Conservation (phyloP, 106 monocot genomes). For the Dendrobium nobile region DNA sequence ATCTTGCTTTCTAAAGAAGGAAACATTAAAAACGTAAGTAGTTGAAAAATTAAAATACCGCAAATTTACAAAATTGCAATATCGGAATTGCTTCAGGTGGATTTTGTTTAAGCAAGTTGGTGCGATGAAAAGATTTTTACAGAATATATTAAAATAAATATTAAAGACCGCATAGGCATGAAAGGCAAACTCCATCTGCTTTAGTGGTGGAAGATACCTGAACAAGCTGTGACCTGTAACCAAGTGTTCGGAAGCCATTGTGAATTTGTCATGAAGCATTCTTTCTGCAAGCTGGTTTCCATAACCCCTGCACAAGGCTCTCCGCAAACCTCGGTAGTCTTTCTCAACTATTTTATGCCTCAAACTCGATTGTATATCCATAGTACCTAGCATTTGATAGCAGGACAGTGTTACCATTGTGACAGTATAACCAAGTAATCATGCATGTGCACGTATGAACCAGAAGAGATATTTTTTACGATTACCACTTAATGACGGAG, state of each 20-base stretch:
- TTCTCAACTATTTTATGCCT: slow-evolving; percentile 21
- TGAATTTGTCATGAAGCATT: slow-evolving; percentile 54
- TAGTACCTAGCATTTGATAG: slow-evolving; percentile 34
- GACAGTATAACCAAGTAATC: neutral
- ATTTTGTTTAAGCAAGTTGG: too few relatives aligned
- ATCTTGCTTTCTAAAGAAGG: too few relatives aligned
- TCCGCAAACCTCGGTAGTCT: slow-evolving; percentile 64
- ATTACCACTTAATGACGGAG: neutral
- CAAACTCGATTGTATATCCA: slow-evolving; percentile 48
- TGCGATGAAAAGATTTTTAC: too few relatives aligned
- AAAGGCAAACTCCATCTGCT: neutral
- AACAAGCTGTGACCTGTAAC: slow-evolving; percentile 81
- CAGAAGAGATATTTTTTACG: neutral
- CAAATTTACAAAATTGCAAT: neutral
- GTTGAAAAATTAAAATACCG: too few relatives aligned
- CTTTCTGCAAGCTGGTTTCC: slow-evolving; percentile 86
- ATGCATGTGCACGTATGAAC: neutral
- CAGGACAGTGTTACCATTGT: neutral
- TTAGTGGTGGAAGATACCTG: slow-evolving; percentile 47
- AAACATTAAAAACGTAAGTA: too few relatives aligned
- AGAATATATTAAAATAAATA: neutral
- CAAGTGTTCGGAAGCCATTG: slow-evolving; percentile 86
- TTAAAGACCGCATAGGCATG: neutral
- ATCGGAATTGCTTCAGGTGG: neutral
- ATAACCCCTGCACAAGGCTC: slow-evolving; percentile 80